A percentile compares a stretch with the other conserved stretches of the same genome.
Evolutionary conservation across 108 stramenopile species (phyloP).

Genomic region (Discostella stelligeroides): DNA sequence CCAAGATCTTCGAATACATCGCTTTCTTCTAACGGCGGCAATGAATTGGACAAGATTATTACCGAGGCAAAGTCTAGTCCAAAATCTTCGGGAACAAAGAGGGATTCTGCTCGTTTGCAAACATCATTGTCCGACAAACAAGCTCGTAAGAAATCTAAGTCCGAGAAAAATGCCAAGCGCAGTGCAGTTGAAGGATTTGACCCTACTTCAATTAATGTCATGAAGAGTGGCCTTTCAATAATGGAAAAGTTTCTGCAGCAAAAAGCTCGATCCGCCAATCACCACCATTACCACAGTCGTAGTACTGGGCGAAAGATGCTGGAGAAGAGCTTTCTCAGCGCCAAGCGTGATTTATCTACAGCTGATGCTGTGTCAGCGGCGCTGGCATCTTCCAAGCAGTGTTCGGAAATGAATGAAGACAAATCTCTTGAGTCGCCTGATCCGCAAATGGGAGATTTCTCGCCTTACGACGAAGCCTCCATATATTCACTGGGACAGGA

Average conservation of each 20-base stretch:
- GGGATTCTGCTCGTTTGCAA: conserved; percentile 16
- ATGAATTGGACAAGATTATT: conserved; percentile 11
- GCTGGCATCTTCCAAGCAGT: conserved; percentile 7
- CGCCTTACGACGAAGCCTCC: conserved; percentile 19
- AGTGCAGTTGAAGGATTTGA: conserved; percentile 7
- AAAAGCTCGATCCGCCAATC: conserved; percentile 36
- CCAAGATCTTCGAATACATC: conserved; percentile 36
- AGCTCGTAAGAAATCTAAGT: conserved; percentile 17
- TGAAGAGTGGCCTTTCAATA: conserved; percentile 33
- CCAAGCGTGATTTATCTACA: conserved; percentile 34
- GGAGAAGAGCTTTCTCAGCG: conserved; percentile 37
- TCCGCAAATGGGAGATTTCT: background rate
- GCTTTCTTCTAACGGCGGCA: conserved; percentile 19
- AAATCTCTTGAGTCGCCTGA: background rate
- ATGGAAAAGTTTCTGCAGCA: conserved; percentile 49
- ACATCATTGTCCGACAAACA: background rate
- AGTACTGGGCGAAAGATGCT: conserved; percentile 46
- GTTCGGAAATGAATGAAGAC: background rate
- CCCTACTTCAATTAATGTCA: conserved; percentile 12
- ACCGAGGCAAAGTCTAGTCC: background rate
- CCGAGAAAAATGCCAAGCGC: background rate
- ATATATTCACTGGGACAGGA: conserved; percentile 69
- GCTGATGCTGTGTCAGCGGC: background rate
- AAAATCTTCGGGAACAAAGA: conserved; percentile 6
- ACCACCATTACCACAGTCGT: conserved; percentile 41